These are phyloP conservation scores for Venturia nashicola DNA, from an alignment of 2,329 filamentous ascomycete species.

Conservation along the genomic window DNA sequence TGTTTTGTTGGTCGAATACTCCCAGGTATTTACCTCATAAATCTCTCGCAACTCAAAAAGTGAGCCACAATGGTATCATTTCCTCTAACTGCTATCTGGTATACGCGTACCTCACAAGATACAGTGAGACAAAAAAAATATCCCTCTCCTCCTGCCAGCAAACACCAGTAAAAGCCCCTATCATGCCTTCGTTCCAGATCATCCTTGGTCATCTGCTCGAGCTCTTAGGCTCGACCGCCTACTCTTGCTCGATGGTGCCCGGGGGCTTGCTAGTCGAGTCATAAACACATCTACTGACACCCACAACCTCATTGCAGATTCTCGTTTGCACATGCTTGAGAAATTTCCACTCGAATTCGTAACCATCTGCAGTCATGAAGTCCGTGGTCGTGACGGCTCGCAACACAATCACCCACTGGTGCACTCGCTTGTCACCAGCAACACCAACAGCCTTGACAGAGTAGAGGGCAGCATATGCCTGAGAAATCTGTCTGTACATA, in stretches of 20 bases:
- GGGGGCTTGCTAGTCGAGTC: constrained; percentile 57
- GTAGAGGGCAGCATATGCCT: constrained; percentile 58
- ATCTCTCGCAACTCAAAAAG: too few species aligned
- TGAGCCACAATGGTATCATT: too few species aligned
- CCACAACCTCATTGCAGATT: constrained; percentile 66
- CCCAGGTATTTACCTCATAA: too few species aligned
- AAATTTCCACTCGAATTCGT: constrained; percentile 51
- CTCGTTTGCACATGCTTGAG: constrained; percentile 51
- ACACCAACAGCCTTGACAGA: constrained; percentile 55
- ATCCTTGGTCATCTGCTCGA: not conserved
- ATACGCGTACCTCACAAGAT: not conserved
- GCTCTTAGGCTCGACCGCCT: not conserved
- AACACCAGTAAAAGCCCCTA: too few species aligned
- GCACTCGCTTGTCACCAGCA: constrained; percentile 58
- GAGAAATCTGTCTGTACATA: constrained; percentile 58
- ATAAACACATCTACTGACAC: constrained; percentile 59
- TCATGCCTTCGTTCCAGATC: not conserved
- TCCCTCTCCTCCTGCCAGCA: too few species aligned
- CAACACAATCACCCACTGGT: constrained; percentile 49
- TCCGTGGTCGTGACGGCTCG: constrained; percentile 52
- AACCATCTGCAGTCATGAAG: constrained; percentile 67
- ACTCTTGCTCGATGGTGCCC: constrained; percentile 66
- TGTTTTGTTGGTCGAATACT: too few species aligned
- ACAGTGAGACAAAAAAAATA: too few species aligned
- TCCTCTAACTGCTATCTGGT: too few species aligned